Conservation (phyloP, 371 early-diverging fungal genomes). For the Antonospora locustae region DNA sequence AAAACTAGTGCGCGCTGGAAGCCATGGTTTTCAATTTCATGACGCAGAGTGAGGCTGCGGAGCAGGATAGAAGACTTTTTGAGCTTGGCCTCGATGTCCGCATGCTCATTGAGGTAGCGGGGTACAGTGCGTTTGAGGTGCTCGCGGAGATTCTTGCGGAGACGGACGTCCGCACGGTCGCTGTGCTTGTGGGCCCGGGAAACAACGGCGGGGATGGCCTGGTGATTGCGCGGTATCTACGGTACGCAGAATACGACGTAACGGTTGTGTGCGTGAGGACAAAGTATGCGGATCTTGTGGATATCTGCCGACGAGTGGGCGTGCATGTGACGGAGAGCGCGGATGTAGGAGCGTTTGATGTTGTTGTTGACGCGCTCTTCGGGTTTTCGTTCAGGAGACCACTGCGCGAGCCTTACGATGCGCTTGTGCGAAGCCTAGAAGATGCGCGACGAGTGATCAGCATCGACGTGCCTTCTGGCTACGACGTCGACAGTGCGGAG, state of each 20-base stretch:
- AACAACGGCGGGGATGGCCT: constrained; percentile 89
- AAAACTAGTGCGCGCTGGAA: no score
- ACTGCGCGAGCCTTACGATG: constrained; percentile 3
- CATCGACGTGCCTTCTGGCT: constrained; percentile 16
- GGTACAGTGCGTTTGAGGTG: constrained; percentile 6
- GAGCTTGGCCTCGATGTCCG: not conserved
- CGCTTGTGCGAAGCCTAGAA: not conserved
- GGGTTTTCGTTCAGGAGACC: constrained; percentile 8
- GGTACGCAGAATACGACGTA: constrained; percentile 68
- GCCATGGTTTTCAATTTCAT: constrained; percentile 3
- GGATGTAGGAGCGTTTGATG: not conserved
- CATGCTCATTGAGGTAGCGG: constrained; percentile 8
- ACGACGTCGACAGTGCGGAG: constrained; percentile 4
- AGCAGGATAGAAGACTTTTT: not conserved
- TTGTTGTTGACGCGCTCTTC: constrained; percentile 8
- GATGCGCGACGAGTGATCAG: not conserved
- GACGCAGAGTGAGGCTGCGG: constrained; percentile 5
- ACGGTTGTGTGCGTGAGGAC: constrained; percentile 64
- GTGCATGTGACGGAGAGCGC: not conserved
- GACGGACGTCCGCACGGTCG: not conserved
- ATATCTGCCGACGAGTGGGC: constrained; percentile 1
- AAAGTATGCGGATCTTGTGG: constrained; percentile 62
- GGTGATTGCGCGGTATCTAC: constrained; percentile 72
- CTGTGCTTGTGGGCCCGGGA: constrained; percentile 25
- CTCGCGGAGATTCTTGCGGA: not conserved